A percentile compares a stretch with the other conserved stretches of the same genome.
Conservation (phyloP, 2,329 filamentous ascomycete genomes). For the Chaetomium sp. region DNA sequence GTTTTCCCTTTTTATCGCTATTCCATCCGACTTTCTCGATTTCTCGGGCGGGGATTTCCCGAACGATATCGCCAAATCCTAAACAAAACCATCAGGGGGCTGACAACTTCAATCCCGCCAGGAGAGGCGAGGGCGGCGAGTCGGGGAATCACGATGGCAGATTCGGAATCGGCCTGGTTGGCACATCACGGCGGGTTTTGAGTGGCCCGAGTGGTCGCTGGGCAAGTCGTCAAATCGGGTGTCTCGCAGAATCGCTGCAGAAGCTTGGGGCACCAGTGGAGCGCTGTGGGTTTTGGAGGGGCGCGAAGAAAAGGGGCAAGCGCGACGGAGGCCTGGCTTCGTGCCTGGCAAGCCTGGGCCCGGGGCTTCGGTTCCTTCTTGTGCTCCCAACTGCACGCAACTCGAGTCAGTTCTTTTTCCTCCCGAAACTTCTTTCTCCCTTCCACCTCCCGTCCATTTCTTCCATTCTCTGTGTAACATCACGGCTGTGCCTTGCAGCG, state of each 20-base stretch:
- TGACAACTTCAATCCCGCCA: conserved; percentile 1
- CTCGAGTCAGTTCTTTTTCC: conserved; percentile 7
- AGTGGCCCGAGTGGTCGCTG: conserved; percentile 3
- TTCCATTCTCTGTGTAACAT: background rate
- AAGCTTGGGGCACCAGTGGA: background rate
- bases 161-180: conserved; percentile 5
- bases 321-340: background rate
- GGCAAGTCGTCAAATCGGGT: conserved; percentile 10
- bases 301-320: conserved; percentile 3
- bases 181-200: conserved; percentile 16
- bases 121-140: background rate
- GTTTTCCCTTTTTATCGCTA: too few species aligned
- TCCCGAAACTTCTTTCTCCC: background rate
- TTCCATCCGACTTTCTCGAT: too few species aligned
- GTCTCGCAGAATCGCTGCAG: background rate
- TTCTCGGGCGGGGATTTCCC: too few species aligned
- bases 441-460: too few species aligned
- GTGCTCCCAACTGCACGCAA: background rate
- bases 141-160: conserved; percentile 10
- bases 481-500: background rate
- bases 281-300: background rate
- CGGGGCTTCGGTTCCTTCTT: conserved; percentile 3
- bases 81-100: too few species aligned
- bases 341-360: background rate
- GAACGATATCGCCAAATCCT: too few species aligned